Percentiles rank a stretch among this genome's conserved stretches.
phyloP scores from a whole-genome alignment of 495 filamentous ascomycete genomes.

The Daldinia grandis region DNA sequence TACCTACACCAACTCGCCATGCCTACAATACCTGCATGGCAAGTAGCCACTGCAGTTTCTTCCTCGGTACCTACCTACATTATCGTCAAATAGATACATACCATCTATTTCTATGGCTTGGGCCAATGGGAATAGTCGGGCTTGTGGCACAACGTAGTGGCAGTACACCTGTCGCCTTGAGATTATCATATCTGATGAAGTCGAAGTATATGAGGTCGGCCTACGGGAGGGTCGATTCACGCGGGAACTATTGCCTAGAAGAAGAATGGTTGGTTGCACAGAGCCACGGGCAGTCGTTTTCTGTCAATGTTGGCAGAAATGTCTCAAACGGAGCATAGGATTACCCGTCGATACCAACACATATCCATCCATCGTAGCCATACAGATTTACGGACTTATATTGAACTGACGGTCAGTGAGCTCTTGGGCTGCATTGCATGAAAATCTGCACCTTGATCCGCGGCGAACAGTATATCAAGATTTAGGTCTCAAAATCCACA shows the following conservation, averaged over 20 bases:
- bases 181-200: conserved; percentile 30
- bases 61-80: conserved; percentile 4
- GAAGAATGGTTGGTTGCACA: conserved; percentile 33
- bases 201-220: conserved; percentile 13
- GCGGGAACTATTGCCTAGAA: conserved; percentile 3
- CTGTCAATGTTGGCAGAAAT: conserved; percentile 30
- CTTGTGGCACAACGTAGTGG: conserved; percentile 1
- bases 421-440: conserved; percentile 37
- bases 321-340: conserved; percentile 30
- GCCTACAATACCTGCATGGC: no score
- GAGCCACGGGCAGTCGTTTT: conserved; percentile 25
- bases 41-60: conserved; percentile 17
- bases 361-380: not conserved
- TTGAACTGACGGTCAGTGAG: conserved; percentile 5
- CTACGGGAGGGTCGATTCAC: conserved; percentile 28
- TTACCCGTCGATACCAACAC: conserved; percentile 5
- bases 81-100: conserved; percentile 28
- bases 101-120: not conserved
- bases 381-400: not conserved
- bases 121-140: conserved; percentile 4
- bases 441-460: conserved; percentile 16
- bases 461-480: conserved; percentile 26
- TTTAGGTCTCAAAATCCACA: not conserved
- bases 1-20: no score
- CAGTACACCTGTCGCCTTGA: not conserved